Conservation (phyloP, 2,329 filamentous ascomycete species). For the Xylariaceae sp. region DNA sequence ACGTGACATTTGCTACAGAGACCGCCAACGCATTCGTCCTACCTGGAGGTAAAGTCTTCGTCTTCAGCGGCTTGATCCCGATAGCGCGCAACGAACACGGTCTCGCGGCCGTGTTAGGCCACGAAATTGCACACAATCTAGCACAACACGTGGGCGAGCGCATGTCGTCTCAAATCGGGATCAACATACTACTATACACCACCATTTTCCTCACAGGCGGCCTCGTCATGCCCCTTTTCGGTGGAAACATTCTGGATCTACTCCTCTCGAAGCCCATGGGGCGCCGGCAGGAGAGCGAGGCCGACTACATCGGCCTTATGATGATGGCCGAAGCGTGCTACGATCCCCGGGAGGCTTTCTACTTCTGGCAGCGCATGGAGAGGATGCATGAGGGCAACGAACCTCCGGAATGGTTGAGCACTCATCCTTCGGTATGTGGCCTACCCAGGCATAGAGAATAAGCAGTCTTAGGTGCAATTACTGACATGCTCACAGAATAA, state of each 20-base stretch:
- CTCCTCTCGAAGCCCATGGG: slow-evolving; percentile 66
- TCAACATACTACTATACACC: slow-evolving; percentile 48
- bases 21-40: slow-evolving; percentile 73
- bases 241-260: slow-evolving; percentile 53
- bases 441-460: no score
- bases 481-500: slow-evolving; percentile 42
- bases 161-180: slow-evolving; percentile 49
- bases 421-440: slow-evolving; percentile 64
- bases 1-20: no score
- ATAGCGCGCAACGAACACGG: slow-evolving; percentile 64
- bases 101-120: slow-evolving; percentile 70
- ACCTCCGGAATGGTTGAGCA: slow-evolving; percentile 68
- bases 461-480: neutral
- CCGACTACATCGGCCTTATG: slow-evolving; percentile 76
- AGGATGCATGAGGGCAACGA: slow-evolving; percentile 38
- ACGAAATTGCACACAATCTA: slow-evolving; percentile 76
- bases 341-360: slow-evolving; percentile 62
- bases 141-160: slow-evolving; percentile 66
- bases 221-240: slow-evolving; percentile 39
- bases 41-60: slow-evolving; percentile 76
- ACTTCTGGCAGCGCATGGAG: slow-evolving; percentile 67
- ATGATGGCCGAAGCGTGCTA: slow-evolving; percentile 82
- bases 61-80: slow-evolving; percentile 69
- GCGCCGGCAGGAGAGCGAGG: slow-evolving; percentile 69
- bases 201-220: slow-evolving; percentile 47